Percentiles rank a stretch among this genome's conserved stretches.
These are phyloP conservation scores for Diplodia mutila DNA, from an alignment of 2,329 filamentous ascomycete species.

Conservation along the genomic window DNA sequence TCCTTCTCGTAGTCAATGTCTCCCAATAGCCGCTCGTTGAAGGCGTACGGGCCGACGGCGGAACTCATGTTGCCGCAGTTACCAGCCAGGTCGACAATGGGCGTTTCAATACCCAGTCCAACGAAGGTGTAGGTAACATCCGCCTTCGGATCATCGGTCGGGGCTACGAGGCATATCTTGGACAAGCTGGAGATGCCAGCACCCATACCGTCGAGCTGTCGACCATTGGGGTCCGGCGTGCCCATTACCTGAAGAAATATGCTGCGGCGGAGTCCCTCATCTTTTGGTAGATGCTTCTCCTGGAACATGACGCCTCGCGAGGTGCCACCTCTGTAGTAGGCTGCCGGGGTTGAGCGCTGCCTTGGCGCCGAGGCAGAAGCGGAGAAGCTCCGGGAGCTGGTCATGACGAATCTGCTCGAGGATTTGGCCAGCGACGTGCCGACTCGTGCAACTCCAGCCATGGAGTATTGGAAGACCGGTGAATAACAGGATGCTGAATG, in stretches of 20 bases:
- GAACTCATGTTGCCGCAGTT: conserved; percentile 79
- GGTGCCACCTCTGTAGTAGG: conserved; percentile 71
- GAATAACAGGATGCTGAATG: not conserved
- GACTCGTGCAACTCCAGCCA: not conserved
- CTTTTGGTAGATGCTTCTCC: conserved; percentile 54
- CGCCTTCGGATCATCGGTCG: conserved; percentile 52
- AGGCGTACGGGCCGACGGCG: conserved; percentile 67
- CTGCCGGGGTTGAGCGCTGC: conserved; percentile 43
- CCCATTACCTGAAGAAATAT: conserved; percentile 66
- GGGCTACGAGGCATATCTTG: conserved; percentile 70
- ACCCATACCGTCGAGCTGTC: conserved; percentile 74
- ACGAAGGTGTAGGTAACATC: conserved; percentile 75
- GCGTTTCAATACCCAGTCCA: conserved; percentile 66
- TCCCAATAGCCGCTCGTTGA: conserved; percentile 10
- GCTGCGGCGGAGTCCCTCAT: conserved; percentile 52
- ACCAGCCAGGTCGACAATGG: conserved; percentile 65
- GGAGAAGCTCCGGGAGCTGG: not conserved
- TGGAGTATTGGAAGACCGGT: not conserved
- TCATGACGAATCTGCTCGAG: not conserved
- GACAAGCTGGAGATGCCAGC: conserved; percentile 70
- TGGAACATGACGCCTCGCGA: conserved; percentile 68
- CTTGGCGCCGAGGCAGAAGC: not conserved
- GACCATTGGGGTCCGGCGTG: conserved; percentile 66
- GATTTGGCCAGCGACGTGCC: not conserved
- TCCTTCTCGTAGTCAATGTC: conserved; percentile 34